Evolutionary conservation across 768 basidiomycete species (phyloP).

Genomic region (Suillus subluteus): DNA sequence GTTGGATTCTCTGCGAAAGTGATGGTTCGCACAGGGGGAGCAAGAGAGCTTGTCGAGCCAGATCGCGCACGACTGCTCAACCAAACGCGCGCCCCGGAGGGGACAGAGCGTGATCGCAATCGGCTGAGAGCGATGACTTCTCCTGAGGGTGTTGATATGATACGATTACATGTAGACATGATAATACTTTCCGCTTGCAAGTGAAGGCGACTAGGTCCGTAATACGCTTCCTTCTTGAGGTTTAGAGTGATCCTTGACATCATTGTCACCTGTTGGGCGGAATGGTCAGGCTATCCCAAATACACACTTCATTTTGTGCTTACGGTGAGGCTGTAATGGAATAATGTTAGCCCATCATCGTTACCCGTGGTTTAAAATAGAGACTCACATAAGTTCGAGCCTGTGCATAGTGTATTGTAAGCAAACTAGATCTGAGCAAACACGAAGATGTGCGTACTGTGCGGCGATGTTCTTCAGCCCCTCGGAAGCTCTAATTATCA

Average conservation of each 20-base stretch:
- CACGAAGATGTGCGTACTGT: constrained; percentile 22
- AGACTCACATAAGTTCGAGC: constrained; percentile 45
- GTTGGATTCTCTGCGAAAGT: constrained; percentile 4
- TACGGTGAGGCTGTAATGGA: constrained; percentile 21
- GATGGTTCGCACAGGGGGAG: not conserved
- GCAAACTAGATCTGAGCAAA: not conserved
- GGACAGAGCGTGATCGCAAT: not conserved
- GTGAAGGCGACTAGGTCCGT: not conserved
- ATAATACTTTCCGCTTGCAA: not conserved
- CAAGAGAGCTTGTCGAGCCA: constrained; percentile 5
- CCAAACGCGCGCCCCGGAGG: not conserved
- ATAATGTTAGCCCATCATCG: constrained; percentile 41
- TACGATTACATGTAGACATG: not conserved
- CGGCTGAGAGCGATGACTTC: not conserved
- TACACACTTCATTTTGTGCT: not conserved
- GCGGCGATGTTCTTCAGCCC: constrained; percentile 40
- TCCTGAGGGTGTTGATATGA: not conserved
- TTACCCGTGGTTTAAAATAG: constrained; percentile 24
- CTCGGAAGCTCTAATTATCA: constrained; percentile 36
- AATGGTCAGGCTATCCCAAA: not conserved
- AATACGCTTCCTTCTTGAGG: constrained; percentile 44
- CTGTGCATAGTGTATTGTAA: constrained; percentile 15
- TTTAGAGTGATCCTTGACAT: constrained; percentile 72
- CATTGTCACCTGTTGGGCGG: constrained; percentile 52
- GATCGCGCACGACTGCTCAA: not conserved